phyloP scores from a whole-genome alignment of 139 green algal species.

The Chlorella sp. region DNA sequence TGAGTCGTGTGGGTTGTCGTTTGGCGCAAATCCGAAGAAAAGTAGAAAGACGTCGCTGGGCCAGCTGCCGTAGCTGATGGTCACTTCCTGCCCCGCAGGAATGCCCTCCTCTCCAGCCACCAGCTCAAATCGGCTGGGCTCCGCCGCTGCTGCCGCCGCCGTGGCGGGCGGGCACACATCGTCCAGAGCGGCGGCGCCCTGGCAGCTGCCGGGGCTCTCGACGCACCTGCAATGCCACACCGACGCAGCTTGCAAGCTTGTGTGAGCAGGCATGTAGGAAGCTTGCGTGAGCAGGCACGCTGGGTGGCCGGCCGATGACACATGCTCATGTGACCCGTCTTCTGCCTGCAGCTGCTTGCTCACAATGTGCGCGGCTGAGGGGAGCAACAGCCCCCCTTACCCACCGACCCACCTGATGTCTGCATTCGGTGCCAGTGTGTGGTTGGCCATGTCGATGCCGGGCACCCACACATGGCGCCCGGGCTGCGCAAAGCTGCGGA shows the following conservation, averaged over 20 bases:
- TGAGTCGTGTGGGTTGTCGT: constrained; percentile 51
- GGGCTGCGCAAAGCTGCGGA: constrained; percentile 29
- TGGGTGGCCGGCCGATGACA: not conserved
- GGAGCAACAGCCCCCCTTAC: too few species aligned
- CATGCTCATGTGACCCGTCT: too few species aligned
- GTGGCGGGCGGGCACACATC: constrained; percentile 16
- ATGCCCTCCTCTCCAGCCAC: constrained; percentile 21
- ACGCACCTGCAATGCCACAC: constrained; percentile 1
- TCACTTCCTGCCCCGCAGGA: constrained; percentile 55
- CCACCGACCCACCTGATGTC: constrained; percentile 20
- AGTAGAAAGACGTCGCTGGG: constrained; percentile 70
- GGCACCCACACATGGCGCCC: constrained; percentile 38
- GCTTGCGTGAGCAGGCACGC: not conserved
- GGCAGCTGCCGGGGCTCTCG: constrained; percentile 41
- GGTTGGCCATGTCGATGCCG: constrained; percentile 53
- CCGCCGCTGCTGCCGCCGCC: not conserved
- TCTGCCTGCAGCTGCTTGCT: too few species aligned
- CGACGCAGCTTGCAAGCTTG: too few species aligned
- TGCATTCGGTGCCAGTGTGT: constrained; percentile 39
- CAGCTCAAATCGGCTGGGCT: constrained; percentile 32
- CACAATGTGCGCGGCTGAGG: not conserved
- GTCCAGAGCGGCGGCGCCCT: constrained; percentile 33
- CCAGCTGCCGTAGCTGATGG: constrained; percentile 73
- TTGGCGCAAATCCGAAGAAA: constrained; percentile 75
- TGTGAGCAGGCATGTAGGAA: not conserved